Evolutionary conservation across 2,329 filamentous ascomycete genomes (phyloP).

Genomic region (Aschersonia sp.): DNA sequence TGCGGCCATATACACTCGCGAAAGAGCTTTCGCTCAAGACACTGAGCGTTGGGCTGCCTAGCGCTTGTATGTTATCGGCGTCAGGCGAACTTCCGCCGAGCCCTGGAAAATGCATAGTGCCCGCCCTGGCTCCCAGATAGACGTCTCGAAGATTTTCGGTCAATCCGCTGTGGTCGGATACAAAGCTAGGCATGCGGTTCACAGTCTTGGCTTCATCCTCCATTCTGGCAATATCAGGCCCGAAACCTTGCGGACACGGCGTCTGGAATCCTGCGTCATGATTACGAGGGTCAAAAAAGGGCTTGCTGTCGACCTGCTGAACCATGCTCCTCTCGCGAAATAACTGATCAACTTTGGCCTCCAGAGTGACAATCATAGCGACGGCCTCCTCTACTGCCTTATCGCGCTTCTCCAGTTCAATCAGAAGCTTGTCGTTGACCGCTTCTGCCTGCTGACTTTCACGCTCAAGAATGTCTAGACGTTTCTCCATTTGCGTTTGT

Average conservation of each 20-base stretch:
- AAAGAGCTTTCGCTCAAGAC: constrained; percentile 55
- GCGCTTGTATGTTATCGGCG: constrained; percentile 18
- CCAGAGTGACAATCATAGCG: constrained; percentile 50
- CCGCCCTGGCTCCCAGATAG: constrained; percentile 35
- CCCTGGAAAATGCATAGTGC: constrained; percentile 33
- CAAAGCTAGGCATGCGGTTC: constrained; percentile 47
- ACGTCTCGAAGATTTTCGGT: constrained; percentile 47
- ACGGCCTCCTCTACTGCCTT: constrained; percentile 58
- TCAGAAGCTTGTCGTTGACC: constrained; percentile 41
- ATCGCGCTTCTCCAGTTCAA: constrained; percentile 52
- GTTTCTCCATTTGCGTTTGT: constrained; percentile 43
- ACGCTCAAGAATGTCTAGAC: constrained; percentile 37
- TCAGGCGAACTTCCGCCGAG: constrained; percentile 26
- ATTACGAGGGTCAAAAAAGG: constrained; percentile 17
- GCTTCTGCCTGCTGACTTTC: constrained; percentile 39
- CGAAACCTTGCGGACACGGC: constrained; percentile 6
- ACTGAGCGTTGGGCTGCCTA: constrained; percentile 46
- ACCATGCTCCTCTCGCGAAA: constrained; percentile 38
- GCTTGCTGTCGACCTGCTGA: constrained; percentile 30
- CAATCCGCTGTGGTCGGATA: constrained; percentile 43
- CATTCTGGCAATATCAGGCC: constrained; percentile 7
- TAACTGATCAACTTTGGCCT: constrained; percentile 41
- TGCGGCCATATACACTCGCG: constrained; percentile 42
- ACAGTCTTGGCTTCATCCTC: constrained; percentile 24
- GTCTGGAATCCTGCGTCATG: constrained; percentile 14